Percentiles rank a stretch among this genome's conserved stretches.
Evolutionary conservation across 805 yeast species (phyloP).

Genomic region (Yarrowia sp.): DNA sequence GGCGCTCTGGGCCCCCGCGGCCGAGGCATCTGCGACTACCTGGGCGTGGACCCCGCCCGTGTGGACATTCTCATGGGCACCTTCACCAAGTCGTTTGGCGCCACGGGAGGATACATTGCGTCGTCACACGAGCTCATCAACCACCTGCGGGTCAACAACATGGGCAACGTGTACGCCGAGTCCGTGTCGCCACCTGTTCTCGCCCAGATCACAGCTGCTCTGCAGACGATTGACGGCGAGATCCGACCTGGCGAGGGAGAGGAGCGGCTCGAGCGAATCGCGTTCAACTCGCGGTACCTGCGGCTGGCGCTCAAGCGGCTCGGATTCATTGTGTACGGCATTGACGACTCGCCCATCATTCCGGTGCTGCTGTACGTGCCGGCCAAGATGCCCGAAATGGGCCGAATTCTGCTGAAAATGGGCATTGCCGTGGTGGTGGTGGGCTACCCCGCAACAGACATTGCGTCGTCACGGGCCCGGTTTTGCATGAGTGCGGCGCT

Average conservation of each 20-base stretch:
- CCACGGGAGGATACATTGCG: conserved; percentile 98
- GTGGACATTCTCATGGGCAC: conserved; percentile 97
- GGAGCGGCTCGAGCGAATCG: conserved; percentile 89
- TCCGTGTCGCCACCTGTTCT: conserved; percentile 90
- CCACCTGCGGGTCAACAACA: conserved; percentile 71
- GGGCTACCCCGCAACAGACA: conserved; percentile 97
- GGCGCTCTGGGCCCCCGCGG: conserved; percentile 98
- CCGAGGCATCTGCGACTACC: conserved; percentile 94
- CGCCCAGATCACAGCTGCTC: conserved; percentile 82
- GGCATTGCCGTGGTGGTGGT: conserved; percentile 95
- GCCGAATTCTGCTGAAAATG: conserved; percentile 77
- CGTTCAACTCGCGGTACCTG: conserved; percentile 93
- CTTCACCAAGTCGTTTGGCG: conserved; percentile 96
- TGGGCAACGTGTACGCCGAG: conserved; percentile 81
- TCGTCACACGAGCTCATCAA: conserved; percentile 73
- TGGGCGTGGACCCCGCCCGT: conserved; percentile 73
- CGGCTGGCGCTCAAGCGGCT: conserved; percentile 88
- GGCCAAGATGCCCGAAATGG: conserved; percentile 90
- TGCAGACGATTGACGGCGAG: conserved; percentile 80
- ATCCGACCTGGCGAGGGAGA: conserved; percentile 91
- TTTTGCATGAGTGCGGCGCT: conserved; percentile 91
- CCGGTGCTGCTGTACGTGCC: conserved; percentile 90
- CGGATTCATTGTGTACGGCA: conserved; percentile 94
- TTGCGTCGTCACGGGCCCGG: conserved; percentile 87
- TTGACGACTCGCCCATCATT: conserved; percentile 95